Conservation (phyloP, 257 asterid genomes). For the Forsythia suspensa region DNA sequence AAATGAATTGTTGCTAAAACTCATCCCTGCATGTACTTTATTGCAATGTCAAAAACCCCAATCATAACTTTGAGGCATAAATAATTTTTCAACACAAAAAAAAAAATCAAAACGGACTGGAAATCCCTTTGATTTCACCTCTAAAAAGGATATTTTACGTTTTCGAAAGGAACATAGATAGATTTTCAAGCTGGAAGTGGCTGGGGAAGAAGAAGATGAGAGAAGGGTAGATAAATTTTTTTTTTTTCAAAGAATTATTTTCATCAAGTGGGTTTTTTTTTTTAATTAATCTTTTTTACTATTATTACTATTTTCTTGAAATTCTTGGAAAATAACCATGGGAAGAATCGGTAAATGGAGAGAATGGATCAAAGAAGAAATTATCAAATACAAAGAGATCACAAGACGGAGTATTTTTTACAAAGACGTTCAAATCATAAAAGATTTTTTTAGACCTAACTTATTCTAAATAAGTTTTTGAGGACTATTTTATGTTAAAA, state of each 20-base stretch:
- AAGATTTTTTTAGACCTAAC: too few relatives aligned
- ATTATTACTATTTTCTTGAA: slow-evolving; percentile 21
- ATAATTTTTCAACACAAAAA: neutral
- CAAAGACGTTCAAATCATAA: too few relatives aligned
- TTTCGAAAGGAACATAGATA: slow-evolving; percentile 38
- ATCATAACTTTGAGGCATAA: slow-evolving; percentile 33
- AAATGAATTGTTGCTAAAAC: slow-evolving; percentile 47
- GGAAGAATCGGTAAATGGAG: slow-evolving; percentile 41
- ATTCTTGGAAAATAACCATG: slow-evolving; percentile 21
- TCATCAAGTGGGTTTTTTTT: slow-evolving; percentile 17
- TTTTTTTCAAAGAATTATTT: slow-evolving; percentile 30
- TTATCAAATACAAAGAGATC: slow-evolving; percentile 60
- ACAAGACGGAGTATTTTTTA: slow-evolving; percentile 39
- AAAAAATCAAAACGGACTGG: slow-evolving; percentile 20
- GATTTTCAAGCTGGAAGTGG: slow-evolving; percentile 44
- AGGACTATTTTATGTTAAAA: too few relatives aligned
- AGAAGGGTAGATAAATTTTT: slow-evolving; percentile 41
- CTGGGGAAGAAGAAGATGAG: slow-evolving; percentile 62
- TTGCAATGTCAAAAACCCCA: slow-evolving; percentile 6
- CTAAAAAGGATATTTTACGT: slow-evolving; percentile 27
- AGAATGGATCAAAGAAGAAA: slow-evolving; percentile 60
- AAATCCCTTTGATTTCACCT: slow-evolving; percentile 56
- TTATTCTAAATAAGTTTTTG: too few relatives aligned
- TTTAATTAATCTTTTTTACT: slow-evolving; percentile 17
- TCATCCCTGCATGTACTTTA: slow-evolving; percentile 68